Percentiles rank a stretch among this genome's conserved stretches.
Evolutionary conservation across 371 early-diverging fungal species (phyloP).

Genomic region (Mucor circinelloides): DNA sequence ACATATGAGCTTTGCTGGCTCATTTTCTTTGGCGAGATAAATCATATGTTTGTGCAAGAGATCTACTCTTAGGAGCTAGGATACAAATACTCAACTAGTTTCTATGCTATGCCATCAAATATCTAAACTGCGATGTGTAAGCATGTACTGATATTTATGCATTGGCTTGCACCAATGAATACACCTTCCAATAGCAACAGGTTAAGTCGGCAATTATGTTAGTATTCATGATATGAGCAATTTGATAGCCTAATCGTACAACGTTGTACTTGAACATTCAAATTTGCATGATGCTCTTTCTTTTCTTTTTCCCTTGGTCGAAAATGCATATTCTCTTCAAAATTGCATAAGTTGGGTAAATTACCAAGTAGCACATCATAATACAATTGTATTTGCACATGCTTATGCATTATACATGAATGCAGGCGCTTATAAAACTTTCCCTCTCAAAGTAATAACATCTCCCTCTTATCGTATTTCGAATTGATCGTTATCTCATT

Average conservation of each 20-base stretch:
- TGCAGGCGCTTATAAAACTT: not conserved
- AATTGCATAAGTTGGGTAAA: not conserved
- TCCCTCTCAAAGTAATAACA: not conserved
- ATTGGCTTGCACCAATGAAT: no score
- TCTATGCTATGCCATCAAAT: not conserved
- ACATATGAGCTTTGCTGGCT: no score
- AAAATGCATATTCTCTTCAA: not conserved
- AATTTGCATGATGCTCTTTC: not conserved
- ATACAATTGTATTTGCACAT: not conserved
- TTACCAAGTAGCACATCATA: not conserved
- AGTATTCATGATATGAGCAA: no score
- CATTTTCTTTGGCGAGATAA: not conserved
- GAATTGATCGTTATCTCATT: not conserved
- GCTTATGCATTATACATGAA: not conserved
- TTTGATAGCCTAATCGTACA: not conserved
- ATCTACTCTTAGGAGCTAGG: not conserved
- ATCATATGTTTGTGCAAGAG: not conserved
- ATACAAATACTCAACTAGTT: not conserved
- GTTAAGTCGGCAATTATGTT: no score
- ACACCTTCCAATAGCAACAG: no score
- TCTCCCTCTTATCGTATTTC: not conserved
- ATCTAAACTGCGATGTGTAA: no score
- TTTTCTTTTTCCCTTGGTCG: not conserved
- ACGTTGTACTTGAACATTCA: not conserved
- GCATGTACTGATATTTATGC: no score